Conservation (phyloP, 1,139 yeast genomes). For the Kluyveromyces marxianus region DNA sequence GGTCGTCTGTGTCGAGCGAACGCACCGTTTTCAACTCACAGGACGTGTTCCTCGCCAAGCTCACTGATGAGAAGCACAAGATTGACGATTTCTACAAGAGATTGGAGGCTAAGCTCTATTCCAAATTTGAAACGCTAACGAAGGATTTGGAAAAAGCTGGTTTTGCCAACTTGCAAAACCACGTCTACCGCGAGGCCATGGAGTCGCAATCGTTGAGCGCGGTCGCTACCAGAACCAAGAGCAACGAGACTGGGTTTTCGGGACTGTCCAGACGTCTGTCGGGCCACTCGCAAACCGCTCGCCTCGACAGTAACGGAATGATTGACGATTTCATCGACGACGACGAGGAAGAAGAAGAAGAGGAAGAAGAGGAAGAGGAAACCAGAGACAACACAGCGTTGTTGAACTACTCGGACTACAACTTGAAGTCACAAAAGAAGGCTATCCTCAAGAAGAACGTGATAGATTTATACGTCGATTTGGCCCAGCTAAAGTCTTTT, state of each 20-base stretch:
- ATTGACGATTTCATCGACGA: conserved; percentile 13
- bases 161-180: conserved; percentile 5
- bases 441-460: conserved; percentile 50
- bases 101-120: conserved; percentile 44
- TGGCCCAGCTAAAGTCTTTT: conserved; percentile 58
- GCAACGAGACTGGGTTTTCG: conserved; percentile 6
- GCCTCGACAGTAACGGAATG: not conserved
- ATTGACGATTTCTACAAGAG: conserved; percentile 52
- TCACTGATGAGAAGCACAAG: conserved; percentile 49
- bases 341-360: conserved; percentile 24
- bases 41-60: conserved; percentile 43
- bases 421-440: conserved; percentile 34
- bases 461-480: conserved; percentile 49
- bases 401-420: conserved; percentile 31
- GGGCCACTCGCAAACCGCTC: conserved; percentile 1
- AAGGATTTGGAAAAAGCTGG: conserved; percentile 36
- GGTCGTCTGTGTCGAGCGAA: conserved; percentile 25
- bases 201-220: conserved; percentile 4
- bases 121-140: conserved; percentile 44
- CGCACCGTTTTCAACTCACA: conserved; percentile 24
- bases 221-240: conserved; percentile 5
- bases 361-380: conserved; percentile 29
- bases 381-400: conserved; percentile 31
- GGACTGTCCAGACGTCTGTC: conserved; percentile 5
- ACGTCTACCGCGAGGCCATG: conserved; percentile 5